Evolutionary conservation across 1,284 basidiomycete species (phyloP), one percentile per base, ranked within the genome.

Genomic region (Coniferiporia sulphurascens): DNA sequence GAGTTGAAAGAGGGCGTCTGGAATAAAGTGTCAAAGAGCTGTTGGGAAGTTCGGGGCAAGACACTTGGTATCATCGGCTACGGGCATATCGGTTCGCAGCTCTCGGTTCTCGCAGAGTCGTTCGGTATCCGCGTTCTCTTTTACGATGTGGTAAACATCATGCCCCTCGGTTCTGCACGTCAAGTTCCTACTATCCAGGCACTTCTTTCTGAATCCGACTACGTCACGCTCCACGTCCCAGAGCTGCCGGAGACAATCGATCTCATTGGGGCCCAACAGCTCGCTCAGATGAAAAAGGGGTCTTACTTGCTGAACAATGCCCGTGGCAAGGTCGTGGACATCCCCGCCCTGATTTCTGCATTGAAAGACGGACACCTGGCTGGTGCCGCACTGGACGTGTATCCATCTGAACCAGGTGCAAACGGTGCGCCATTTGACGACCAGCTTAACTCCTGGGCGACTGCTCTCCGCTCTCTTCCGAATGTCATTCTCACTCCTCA

Each of bases 11-110:
- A 84, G 22, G 96, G 96, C 51, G 77, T 90, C 65, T 99, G 97
- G 97, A 99, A 99, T 83, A 99, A 99, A 78, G 90, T 98, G 68
- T 97, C 94, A 67, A 98, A 97, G 74, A 87, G 88, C 64, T 99
- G 97, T 78, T 99, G 93, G 93, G 97, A 99, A 75, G 78, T 99
- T 64, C 88, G 97, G 58, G 96, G 96, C 67, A 99, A 99, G 81
- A 96, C 94, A 1, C 83, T 99, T 51, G 97, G 97, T 62, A 99
- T 99, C 67, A 86, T 99, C 41, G 97, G 97, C 48, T 99, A 98
- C 74, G 97, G 97, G 48, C 97, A 99, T 77, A 99, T 99, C 67
- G 97, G 97, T 63, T 85, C 95, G 46, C 97, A 99, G 74, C 85
- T 99, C 60, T 97, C 94, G 32, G 97, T 99, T 36, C 87, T 99